Percentiles rank a stretch among this genome's conserved stretches.
Conservation (phyloP, 768 basidiomycete genomes). For the Collybia sp. region DNA sequence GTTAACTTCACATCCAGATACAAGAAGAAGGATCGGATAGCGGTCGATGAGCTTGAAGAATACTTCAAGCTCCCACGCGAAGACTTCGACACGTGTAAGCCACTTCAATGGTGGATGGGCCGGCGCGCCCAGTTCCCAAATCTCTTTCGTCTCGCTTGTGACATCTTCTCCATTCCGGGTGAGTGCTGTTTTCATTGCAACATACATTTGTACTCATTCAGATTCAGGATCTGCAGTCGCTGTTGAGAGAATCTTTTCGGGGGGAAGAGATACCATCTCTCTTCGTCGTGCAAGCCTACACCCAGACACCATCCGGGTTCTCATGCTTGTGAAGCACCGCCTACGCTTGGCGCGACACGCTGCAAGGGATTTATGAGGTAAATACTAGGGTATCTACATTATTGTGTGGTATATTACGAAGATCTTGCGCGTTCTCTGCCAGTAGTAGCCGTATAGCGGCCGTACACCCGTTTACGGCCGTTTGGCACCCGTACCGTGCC, state of each 20-base stretch:
- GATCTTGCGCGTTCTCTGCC: no score
- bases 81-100: slow-evolving; percentile 21
- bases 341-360: no score
- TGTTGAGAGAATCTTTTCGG: slow-evolving; percentile 26
- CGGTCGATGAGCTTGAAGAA: slow-evolving; percentile 15
- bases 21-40: no score
- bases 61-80: slow-evolving; percentile 17
- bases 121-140: slow-evolving; percentile 10
- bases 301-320: slow-evolving; percentile 18
- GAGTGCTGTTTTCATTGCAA: slow-evolving; percentile 4
- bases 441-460: no score
- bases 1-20: no score
- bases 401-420: no score
- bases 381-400: no score
- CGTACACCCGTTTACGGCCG: no score
- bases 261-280: slow-evolving; percentile 25
- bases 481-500: no score
- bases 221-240: slow-evolving; percentile 26
- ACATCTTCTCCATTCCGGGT: slow-evolving; percentile 26
- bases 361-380: no score
- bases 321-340: slow-evolving; percentile 23
- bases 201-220: neutral
- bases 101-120: slow-evolving; percentile 24
- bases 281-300: slow-evolving; percentile 23
- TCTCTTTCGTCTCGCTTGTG: slow-evolving; percentile 19